Conservation (phyloP, 2,329 filamentous ascomycete genomes). For the Blastomyces parvus region DNA sequence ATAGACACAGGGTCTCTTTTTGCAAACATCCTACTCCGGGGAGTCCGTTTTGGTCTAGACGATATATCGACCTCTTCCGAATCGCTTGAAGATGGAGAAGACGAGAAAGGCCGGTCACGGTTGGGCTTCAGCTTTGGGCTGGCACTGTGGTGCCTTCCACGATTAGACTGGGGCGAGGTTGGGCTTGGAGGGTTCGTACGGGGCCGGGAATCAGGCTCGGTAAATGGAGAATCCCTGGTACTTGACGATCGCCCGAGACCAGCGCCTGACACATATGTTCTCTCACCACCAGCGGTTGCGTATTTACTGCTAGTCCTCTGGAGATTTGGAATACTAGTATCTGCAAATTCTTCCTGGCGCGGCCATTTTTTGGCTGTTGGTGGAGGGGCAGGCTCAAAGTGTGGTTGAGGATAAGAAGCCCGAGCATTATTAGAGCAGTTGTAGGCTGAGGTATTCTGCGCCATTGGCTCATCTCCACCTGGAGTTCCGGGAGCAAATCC, state of each 20-base stretch:
- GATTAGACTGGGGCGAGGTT: slow-evolving; percentile 19
- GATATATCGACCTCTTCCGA: slow-evolving; percentile 23
- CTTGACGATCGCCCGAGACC: slow-evolving; percentile 46
- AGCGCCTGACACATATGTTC: slow-evolving; percentile 45
- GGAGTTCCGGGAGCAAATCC: slow-evolving; percentile 51
- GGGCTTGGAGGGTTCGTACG: slow-evolving; percentile 31
- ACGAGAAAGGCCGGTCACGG: slow-evolving; percentile 25
- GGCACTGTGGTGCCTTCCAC: slow-evolving; percentile 34
- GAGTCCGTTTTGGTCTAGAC: slow-evolving; percentile 34
- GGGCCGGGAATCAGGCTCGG: slow-evolving; percentile 24
- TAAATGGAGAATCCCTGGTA: slow-evolving; percentile 41
- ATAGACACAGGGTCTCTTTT: slow-evolving; percentile 23
- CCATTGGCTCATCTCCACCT: slow-evolving; percentile 52
- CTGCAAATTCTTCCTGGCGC: slow-evolving; percentile 22
- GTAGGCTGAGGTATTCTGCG: slow-evolving; percentile 44
- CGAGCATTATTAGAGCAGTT: slow-evolving; percentile 29
- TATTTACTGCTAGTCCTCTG: slow-evolving; percentile 48
- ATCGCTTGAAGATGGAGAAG: slow-evolving; percentile 34
- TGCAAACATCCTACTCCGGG: slow-evolving; percentile 30
- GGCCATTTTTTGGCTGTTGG: slow-evolving; percentile 33
- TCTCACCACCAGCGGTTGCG: slow-evolving; percentile 46
- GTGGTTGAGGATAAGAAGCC: slow-evolving; percentile 26
- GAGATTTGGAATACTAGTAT: slow-evolving; percentile 28
- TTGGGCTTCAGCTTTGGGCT: slow-evolving; percentile 34
- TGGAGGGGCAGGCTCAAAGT: slow-evolving; percentile 31